Base-by-base conservation (phyloP, 2,329 filamentous ascomycete species). In the Colletotrichum shisoi region DNA sequence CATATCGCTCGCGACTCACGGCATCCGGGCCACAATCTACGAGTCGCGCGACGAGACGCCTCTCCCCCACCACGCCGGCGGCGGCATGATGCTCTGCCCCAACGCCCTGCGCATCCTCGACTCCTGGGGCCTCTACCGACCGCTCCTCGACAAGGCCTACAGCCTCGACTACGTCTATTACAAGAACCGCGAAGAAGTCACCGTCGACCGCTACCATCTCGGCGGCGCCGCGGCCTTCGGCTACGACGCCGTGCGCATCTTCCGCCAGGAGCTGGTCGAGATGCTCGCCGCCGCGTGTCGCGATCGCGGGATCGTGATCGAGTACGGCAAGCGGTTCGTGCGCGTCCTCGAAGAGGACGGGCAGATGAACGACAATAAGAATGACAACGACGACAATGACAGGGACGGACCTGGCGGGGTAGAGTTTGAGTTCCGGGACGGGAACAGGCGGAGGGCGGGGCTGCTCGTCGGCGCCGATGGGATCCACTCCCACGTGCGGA, bases 51-150 rank as follows among this genome's bases (percentile, higher is more conserved):
- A 76, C 0, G 77, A 78, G 0, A 48, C 31, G 7, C 66, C 57
- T 1, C 54, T 45, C 6, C 77, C 81, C 1, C 77, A 81, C 2
- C 78, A 83, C 66, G 81, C 82, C 27, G 83, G 83, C 19, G 86
- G 86, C 3, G 85, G 83, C 0, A 77, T 89, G 37, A 86, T 87
- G 82, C 80, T 88, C 2, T 86, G 85, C 0, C 86, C 86, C 5
- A 88, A 88, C 60, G 84, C 85, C 0, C 79, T 89, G 1, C 79
- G 80, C 4, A 77, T 87, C 45, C 78, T 89, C 0, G 82, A 87
- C 68, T 73, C 72, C 0, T 74, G 88, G 0, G 81, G 78, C 0
- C 75, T 87, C 3, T 85, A 85, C 70, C 52, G 78, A 1, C 76
- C 78, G 3, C 76, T 88, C 57, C 75, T 76, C 8, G 69, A 75